Evolutionary conservation across 2,329 filamentous ascomycete species (phyloP), one percentile per base, ranked within the genome.

Genomic region (Myriosclerotinia duriaeana): DNA sequence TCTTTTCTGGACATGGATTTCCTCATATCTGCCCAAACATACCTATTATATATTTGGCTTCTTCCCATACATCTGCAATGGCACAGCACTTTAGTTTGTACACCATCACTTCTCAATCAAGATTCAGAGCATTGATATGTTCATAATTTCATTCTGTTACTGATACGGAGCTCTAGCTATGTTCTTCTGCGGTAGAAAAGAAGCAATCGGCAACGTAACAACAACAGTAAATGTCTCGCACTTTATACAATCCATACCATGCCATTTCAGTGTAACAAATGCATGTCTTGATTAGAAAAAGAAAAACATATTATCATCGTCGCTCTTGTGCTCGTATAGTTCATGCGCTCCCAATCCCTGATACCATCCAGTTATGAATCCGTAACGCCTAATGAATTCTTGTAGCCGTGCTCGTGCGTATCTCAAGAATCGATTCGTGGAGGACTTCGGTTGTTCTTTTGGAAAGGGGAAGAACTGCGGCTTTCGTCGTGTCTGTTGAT

Each of bases 371-470:
- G 34, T 11, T 15, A 40, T 50, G 20, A 59, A 50, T 48, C 56
- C 42, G 34, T 50, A 61, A 61, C 58, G 30, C 58, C 58, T 61
- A 8, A 17, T 38, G 42, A 50, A 38, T 50, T 36, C 46, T 20
- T 38, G 1, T 12, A 26, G 14, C 38, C 17, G n/a, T 54, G 17
- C 20, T 11, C 61, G 22, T 38, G 48, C 17, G 14, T 30, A 26
- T 53, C 15, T 69, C 53, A 70, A 26, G 69, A 69, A 62, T 70
- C 69, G 17, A 71, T 71, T 58, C 69, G 46, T n/a, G 69, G 69
- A 40, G 69, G 69, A 53, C 65, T 69, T 55, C 67, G 55, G 14
- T 62, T 48, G n/a, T 59, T 64, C 22, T 38, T 62, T 22, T 38
- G 53, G 20, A 65, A 70, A 5, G 69, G 69, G 46, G 62, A 66